Conservation (phyloP, 1,284 basidiomycete genomes). For the Volvariella volvacea region DNA sequence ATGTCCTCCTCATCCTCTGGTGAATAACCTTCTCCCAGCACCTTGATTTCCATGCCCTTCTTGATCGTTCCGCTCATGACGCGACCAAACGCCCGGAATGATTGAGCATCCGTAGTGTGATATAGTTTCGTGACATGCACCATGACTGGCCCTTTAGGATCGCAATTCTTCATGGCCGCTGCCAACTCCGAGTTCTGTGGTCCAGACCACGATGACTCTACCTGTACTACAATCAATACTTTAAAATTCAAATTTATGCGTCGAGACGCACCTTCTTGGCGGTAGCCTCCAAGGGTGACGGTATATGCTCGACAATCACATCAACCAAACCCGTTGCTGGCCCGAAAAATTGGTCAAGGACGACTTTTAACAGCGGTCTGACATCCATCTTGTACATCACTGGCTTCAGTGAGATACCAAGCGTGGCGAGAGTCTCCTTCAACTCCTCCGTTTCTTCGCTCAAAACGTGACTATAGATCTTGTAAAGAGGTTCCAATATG, state of each 20-base stretch:
- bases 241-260: background rate
- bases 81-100: conserved; percentile 93
- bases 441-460: conserved; percentile 87
- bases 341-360: conserved; percentile 95
- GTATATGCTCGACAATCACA: conserved; percentile 86
- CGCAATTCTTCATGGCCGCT: conserved; percentile 75
- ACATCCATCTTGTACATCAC: conserved; percentile 99
- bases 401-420: conserved; percentile 88
- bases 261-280: conserved; percentile 52
- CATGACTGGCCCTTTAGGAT: conserved; percentile 84
- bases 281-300: conserved; percentile 73
- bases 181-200: conserved; percentile 78
- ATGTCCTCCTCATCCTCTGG: conserved; percentile 99
- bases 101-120: conserved; percentile 92
- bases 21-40: conserved; percentile 96
- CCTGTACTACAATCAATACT: conserved; percentile 28
- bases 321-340: conserved; percentile 85
- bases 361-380: conserved; percentile 87
- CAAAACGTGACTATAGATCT: conserved; percentile 92
- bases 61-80: conserved; percentile 88
- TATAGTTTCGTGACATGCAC: conserved; percentile 93
- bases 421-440: conserved; percentile 70
- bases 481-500: conserved; percentile 95
- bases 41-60: conserved; percentile 84
- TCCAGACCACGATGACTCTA: conserved; percentile 81